Conservation (phyloP, 176 grass and related monocot species). For the Themeda triandra region DNA sequence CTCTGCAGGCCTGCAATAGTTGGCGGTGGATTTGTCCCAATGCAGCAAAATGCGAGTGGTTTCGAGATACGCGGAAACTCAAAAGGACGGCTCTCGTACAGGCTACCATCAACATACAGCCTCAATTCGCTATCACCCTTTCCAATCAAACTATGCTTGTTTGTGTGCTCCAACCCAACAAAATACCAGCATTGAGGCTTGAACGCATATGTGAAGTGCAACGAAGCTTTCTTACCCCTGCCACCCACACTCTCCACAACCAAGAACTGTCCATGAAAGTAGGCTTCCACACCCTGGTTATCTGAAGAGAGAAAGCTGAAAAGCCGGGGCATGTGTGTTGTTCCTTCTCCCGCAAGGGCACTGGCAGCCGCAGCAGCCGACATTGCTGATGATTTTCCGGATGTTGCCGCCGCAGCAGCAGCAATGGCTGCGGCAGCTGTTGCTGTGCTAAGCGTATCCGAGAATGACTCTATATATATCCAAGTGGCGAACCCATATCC, state of each 20-base stretch:
- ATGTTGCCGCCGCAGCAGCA: conserved; percentile 74
- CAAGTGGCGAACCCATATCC: conserved; percentile 93
- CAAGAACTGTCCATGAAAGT: conserved; percentile 98
- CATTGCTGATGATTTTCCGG: conserved; percentile 94
- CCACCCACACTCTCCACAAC: conserved; percentile 75
- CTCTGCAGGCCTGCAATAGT: conserved; percentile 94
- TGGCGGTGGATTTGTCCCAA: conserved; percentile 94
- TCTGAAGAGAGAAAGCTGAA: conserved; percentile 94
- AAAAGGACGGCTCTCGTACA: conserved; percentile 83
- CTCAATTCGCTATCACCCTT: conserved; percentile 93
- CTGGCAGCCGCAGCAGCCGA: conserved; percentile 93
- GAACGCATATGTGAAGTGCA: conserved; percentile 94
- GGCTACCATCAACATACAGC: conserved; percentile 74
- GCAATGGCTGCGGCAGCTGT: conserved; percentile 95
- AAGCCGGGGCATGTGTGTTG: conserved; percentile 87
- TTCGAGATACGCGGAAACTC: conserved; percentile 97
- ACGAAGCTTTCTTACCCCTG: conserved; percentile 92
- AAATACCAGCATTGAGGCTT: conserved; percentile 94
- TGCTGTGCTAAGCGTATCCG: conserved; percentile 90
- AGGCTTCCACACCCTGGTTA: conserved; percentile 91
- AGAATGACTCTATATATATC: conserved; percentile 97
- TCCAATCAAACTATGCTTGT: conserved; percentile 84
- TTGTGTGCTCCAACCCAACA: conserved; percentile 85
- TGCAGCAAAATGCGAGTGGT: conserved; percentile 83
- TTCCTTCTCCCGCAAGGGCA: conserved; percentile 95